Evolutionary conservation across 148 eudicot genomes (phyloP), one percentile per base, ranked within the genome.

Genomic region (Vaccinium vitisidaea): DNA sequence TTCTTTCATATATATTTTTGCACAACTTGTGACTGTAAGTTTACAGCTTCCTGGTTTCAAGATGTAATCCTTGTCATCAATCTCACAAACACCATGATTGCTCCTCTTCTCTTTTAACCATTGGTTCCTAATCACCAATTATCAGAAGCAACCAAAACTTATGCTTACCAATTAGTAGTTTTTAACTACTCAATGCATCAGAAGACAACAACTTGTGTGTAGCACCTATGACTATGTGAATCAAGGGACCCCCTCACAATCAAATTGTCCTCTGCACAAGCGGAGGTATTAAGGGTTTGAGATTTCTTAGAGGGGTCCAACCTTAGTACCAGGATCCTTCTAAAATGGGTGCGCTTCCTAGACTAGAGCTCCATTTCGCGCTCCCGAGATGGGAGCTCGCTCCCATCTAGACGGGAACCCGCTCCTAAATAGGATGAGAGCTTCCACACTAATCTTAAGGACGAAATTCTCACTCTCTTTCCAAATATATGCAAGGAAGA

Each of bases 11-110:
- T 13, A 3, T 55, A 12, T 15, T 23, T 12, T 65, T 65, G 36
- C 30, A n/a, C 25, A 25, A 58, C 11, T 14, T 80, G n/a, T 5
- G 32, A 23, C 71, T 25, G 0, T 3, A 25, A 59, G 30, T 27
- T 55, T 56, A 80, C 56, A 56, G 82, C 83, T 80, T 55, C 49
- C 48, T 18, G 50, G 50, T 32, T 46, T 80, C 15, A 80, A 55
- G 13, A 19, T 9, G 46, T 79, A 54, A 54, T 19, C 67, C 14
- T 11, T 19, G 18, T 79, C 15, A 21, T 6, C 70, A 36, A 80
- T 59, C 23, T 55, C n/a, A 39, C 25, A 79, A 15, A 18, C 73
- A 55, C 46, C 6, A 21, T 32, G 82, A 79, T 30, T 16, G 82
- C 49, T 12, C 7, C 19, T 16, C 48, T 16, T 27, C 65, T 25